These are phyloP conservation scores for Cadophora sp. DNA, from an alignment of 2,329 filamentous ascomycete genomes.

Conservation along the genomic window DNA sequence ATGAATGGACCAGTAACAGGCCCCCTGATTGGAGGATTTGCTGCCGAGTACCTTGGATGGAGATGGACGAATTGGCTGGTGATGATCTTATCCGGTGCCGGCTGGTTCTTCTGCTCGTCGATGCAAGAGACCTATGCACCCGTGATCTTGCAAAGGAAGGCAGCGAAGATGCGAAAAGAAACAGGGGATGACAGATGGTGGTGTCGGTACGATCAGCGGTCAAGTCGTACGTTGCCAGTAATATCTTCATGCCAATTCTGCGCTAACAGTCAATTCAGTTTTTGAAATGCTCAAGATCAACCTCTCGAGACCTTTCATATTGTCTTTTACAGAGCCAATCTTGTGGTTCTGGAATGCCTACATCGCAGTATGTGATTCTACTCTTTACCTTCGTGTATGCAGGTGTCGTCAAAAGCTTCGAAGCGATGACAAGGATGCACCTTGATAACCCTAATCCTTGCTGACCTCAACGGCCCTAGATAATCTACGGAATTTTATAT, in stretches of 20 bases:
- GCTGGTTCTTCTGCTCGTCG: constrained; percentile 62
- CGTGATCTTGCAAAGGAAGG: constrained; percentile 70
- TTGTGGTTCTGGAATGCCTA: constrained; percentile 73
- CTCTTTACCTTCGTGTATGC: neutral
- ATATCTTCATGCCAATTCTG: neutral
- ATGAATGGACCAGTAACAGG: constrained; percentile 76
- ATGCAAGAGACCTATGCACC: constrained; percentile 81
- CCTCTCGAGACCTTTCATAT: constrained; percentile 76
- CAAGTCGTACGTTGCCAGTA: constrained; percentile 34
- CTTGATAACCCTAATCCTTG: neutral
- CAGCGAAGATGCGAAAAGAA: constrained; percentile 67
- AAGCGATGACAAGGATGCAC: neutral
- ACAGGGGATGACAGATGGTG: constrained; percentile 76
- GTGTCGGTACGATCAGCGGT: constrained; percentile 78
- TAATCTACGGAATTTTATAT: constrained; percentile 87
- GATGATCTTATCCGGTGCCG: constrained; percentile 72
- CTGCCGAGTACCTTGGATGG: constrained; percentile 81
- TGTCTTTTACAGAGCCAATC: constrained; percentile 84
- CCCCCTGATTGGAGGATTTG: constrained; percentile 81
- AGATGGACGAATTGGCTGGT: constrained; percentile 86
- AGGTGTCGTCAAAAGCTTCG: neutral
- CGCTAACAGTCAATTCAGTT: constrained; percentile 54
- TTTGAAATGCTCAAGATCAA: constrained; percentile 74
- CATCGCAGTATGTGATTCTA: constrained; percentile 54
- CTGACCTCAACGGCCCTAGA: constrained; percentile 33